Evolutionary conservation across 2,329 filamentous ascomycete species (phyloP), one percentile per base, ranked within the genome.

Genomic region (Juglanconis juglandina): DNA sequence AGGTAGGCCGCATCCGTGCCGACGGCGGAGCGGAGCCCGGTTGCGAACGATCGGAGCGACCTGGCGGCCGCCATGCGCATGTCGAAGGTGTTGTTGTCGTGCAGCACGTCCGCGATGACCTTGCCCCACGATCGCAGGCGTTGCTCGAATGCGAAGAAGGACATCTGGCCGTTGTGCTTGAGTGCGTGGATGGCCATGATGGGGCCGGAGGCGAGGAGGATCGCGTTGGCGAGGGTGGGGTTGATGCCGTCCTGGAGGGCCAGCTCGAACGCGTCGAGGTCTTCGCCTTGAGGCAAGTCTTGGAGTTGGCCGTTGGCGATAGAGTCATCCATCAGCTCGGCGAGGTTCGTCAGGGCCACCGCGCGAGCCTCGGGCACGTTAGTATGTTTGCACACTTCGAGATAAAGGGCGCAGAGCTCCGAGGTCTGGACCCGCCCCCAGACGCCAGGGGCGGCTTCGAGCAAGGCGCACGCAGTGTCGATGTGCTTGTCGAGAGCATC

Each of bases 1-100:
- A 91, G 72, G 39, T 85, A 75, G 13, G 72, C 70, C 0, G 63
- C 39, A 42, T 73, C 65, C 49, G 64, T 63, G 64, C 49, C 66
- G 68, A 47, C 71, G 56, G 66, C 60, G 64, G 51, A 51, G 35
- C 64, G 71, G 62, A 59, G 65, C 52, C 53, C 66, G 42, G 62
- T 70, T 67, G 77, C 82, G 70, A 85, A 83, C 13, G 80, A 81
- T 42, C 69, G 69, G 13, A 90, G 75, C 1, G 87, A 83, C 42
- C 75, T 72, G 1, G 80, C 78, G 1, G 85, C 86, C 0, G 88
- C 83, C 67, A 84, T 77, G 53, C 89, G 84, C 0, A 81, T 85
- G 68, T 90, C 85, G 61, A 89, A 89, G 17, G 84, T 81, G 70
- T 81, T 79, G 63, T 81, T 77, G 44, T 80, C 79, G 13, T 73